Evolutionary conservation across 306 rosid genomes (phyloP), one percentile per base, ranked within the genome.

Genomic region (Vigna angularis): DNA sequence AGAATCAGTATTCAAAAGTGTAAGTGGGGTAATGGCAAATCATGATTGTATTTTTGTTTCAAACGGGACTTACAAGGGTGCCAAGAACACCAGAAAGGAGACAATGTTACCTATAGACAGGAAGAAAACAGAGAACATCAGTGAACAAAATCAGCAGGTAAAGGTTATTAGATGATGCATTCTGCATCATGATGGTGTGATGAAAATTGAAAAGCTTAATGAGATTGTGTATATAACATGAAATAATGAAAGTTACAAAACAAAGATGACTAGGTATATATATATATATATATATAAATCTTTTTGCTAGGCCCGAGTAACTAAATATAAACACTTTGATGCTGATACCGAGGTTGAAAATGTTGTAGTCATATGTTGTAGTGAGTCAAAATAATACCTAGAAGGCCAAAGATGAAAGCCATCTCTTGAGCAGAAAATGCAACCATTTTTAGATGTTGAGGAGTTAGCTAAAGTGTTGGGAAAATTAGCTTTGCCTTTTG

Each of bases 41-140:
- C 15, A 11, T 49, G 55, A 69, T 69, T n/a, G 38, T 55, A 12
- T 70, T 28, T 28, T 26, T 65, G 17, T 30, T 80, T 72, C 6
- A 64, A 22, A 59, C 0, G n/a, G 16, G 26, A 50, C 92, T 91
- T 89, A 91, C 97, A 88, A 50, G 42, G 97, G 97, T 9, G 94
- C 86, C 49, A 91, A 67, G 88, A 89, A 91, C 66, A 89, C 94
- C 91, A 91, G 0, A 70, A 91, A 91, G 4, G 92, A 72, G 15
- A 91, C 87, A 9, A 91, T 88, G 82, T 91, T 91, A 32, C 97
- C 91, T 90, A 28, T 15, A 72, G 26, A 26, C 16, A 63, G 53
- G 26, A 40, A 66, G 32, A 67, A 63, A 81, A 69, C 40, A 66
- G 44, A 66, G 70, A 66, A 36, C 13, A 52, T 79, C 9, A 74